phyloP scores from a whole-genome alignment of 306 rosid species.

The Sicyos edulis region DNA sequence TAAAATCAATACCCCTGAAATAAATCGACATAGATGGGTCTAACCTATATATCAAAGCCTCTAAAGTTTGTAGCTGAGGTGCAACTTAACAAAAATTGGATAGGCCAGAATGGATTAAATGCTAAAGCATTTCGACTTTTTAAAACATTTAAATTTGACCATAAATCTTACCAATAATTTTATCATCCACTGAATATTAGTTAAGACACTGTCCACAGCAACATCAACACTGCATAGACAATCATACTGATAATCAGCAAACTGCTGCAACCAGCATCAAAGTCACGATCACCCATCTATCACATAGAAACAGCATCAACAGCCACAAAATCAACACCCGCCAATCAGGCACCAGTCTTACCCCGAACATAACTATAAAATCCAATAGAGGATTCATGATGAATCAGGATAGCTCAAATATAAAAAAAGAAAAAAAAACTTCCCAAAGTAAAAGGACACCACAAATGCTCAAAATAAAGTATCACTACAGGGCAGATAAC shows the following conservation, averaged over 20 bases:
- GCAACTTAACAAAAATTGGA: conserved; percentile 7
- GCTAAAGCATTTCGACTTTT: conserved; percentile 27
- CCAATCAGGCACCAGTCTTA: conserved; percentile 57
- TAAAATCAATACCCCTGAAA: conserved; percentile 1
- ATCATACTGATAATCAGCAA: conserved; percentile 60
- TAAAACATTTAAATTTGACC: conserved; percentile 33
- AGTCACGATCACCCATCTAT: conserved; percentile 63
- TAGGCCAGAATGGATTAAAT: conserved; percentile 24
- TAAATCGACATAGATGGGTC: not conserved
- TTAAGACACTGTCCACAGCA: conserved; percentile 49
- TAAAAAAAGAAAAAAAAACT: conserved; percentile 2
- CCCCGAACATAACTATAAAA: conserved; percentile 77
- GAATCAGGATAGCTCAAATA: conserved; percentile 31
- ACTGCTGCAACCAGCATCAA: conserved; percentile 67
- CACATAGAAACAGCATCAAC: conserved; percentile 60
- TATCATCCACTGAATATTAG: conserved; percentile 39
- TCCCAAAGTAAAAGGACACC: conserved; percentile 18
- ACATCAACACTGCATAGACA: conserved; percentile 54
- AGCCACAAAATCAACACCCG: conserved; percentile 52
- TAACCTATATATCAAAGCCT: not conserved
- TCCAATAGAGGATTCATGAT: conserved; percentile 59
- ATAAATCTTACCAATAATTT: conserved; percentile 51
- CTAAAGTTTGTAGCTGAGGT: conserved; percentile 29
- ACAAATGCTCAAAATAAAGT: not conserved
- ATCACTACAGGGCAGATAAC: conserved; percentile 11